Conservation (phyloP, 768 basidiomycete genomes). For the Lyophyllum atratum region DNA sequence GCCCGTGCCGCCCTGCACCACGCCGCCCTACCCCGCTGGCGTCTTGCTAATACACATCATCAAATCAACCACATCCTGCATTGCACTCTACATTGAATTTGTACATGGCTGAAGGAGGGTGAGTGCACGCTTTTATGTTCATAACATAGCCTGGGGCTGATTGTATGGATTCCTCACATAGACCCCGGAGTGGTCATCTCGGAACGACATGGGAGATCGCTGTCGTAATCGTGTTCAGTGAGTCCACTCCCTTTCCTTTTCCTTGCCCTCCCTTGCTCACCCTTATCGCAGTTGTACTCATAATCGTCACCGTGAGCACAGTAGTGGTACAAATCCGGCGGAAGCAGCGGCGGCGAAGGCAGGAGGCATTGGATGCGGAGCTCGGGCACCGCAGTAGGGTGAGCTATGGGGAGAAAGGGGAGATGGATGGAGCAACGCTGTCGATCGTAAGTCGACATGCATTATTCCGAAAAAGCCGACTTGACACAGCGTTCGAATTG, state of each 20-base stretch:
- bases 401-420: slow-evolving; percentile 4
- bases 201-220: slow-evolving; percentile 40
- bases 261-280: background rate
- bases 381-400: background rate
- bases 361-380: slow-evolving; percentile 6
- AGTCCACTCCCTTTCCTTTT: slow-evolving; percentile 12
- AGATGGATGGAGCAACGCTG: background rate
- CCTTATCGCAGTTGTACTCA: slow-evolving; percentile 21
- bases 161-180: slow-evolving; percentile 7
- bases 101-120: background rate
- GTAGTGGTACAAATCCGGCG: slow-evolving; percentile 28
- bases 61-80: background rate
- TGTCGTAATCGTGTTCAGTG: slow-evolving; percentile 34
- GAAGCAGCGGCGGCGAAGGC: slow-evolving; percentile 17
- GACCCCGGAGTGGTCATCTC: slow-evolving; percentile 32
- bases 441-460: slow-evolving; percentile 6
- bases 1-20: background rate
- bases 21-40: background rate
- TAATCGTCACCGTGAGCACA: slow-evolving; percentile 25
- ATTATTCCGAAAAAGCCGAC: background rate
- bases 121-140: background rate
- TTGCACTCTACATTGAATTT: background rate
- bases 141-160: background rate
- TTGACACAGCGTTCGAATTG: background rate
- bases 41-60: background rate